A percentile compares a stretch with the other conserved stretches of the same genome.
Evolutionary conservation across 495 filamentous ascomycete genomes (phyloP).

Genomic region (Neurospora sp.): DNA sequence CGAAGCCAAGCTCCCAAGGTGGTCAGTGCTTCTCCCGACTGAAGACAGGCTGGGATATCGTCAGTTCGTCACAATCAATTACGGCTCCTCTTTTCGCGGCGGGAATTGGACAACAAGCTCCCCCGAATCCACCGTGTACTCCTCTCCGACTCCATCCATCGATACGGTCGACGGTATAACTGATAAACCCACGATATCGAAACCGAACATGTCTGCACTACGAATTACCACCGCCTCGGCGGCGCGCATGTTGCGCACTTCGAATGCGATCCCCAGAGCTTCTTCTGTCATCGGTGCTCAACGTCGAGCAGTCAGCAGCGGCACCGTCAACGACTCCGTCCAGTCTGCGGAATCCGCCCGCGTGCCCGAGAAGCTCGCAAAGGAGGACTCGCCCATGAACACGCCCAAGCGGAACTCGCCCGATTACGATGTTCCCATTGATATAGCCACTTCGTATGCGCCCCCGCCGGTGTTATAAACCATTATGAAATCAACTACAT

Average conservation of each 20-base stretch:
- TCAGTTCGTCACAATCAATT: conserved; percentile 5
- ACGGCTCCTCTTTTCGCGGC: neutral
- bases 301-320: conserved; percentile 26
- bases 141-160: neutral
- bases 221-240: conserved; percentile 26
- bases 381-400: conserved; percentile 22
- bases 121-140: neutral
- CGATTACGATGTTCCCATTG: conserved; percentile 66
- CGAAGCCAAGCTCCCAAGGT: neutral
- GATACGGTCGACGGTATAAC: neutral
- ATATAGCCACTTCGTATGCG: conserved; percentile 72
- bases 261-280: neutral
- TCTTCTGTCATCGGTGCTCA: conserved; percentile 9
- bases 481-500: neutral
- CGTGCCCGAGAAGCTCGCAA: conserved; percentile 17
- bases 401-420: conserved; percentile 51
- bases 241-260: conserved; percentile 31
- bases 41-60: neutral
- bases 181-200: neutral
- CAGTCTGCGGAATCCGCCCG: conserved; percentile 21
- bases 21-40: neutral
- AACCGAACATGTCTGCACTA: conserved; percentile 30
- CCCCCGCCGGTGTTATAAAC: neutral
- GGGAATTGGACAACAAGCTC: neutral
- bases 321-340: conserved; percentile 37